Evolutionary conservation across 2,329 filamentous ascomycete species (phyloP), one percentile per base, ranked within the genome.

Genomic region (Trichoderma koningii): DNA sequence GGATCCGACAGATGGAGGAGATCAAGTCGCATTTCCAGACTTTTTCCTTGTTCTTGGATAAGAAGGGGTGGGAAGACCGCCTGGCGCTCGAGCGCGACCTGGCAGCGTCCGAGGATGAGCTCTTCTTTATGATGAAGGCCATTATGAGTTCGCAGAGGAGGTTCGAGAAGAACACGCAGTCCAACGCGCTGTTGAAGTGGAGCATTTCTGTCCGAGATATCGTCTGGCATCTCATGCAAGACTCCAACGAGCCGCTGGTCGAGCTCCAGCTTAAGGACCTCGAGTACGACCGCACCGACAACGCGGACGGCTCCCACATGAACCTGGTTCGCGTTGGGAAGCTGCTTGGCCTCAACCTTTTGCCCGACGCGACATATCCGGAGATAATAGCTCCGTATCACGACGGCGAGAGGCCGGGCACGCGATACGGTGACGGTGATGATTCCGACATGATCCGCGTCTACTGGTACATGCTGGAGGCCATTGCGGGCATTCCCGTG

Each of bases 121-220:
- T 99, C 9, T 99, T 99, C 83, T 99, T 99, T 79, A 91, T 99
- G 82, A 98, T 99, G 95, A 98, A 99, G 73, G 96, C 95, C 45
- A 99, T 99, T 74, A 99, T 95, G 1, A 96, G 93, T 3, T 96
- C 94, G 5, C 95, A 99, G 77, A 85, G 93, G 66, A 95, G 93
- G 74, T 88, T 87, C 68, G 92, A 96, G 85, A 71, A 72, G 53
- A 82, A 87, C 56, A 86, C 87, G 7, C 86, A 92, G 68, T 89
- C 88, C 64, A 93, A 87, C 66, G 93, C 93, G 6, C 81, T 97
- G 47, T 77, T 99, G 62, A 89, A 92, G 71, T 97, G 94, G 90
- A 95, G 92, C 74, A 92, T 99, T 66, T 90, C 91, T n/a, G 93
- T 93, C 2, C 89, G 90, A 48, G 94, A 99, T 74, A 95, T 99